Percentiles rank a stretch among this genome's conserved stretches.
Conservation (phyloP, 192 early-diverging fungal species). For the Podila epicladia region DNA sequence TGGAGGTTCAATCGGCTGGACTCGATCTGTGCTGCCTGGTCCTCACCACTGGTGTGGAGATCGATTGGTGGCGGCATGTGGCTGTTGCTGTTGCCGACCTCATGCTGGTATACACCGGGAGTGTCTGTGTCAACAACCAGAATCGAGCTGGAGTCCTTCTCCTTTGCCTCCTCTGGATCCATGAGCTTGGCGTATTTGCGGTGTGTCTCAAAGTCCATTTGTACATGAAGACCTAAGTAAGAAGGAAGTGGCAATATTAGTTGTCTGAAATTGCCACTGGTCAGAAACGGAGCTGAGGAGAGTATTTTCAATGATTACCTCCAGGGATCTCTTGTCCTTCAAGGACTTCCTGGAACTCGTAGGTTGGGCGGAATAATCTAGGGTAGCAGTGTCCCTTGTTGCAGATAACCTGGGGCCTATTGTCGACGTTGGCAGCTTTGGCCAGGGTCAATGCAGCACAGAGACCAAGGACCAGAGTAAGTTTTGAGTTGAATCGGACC, state of each 20-base stretch:
- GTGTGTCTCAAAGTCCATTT: constrained; percentile 69
- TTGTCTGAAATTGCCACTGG: not conserved
- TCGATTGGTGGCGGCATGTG: constrained; percentile 26
- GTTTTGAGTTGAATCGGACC: constrained; percentile 34
- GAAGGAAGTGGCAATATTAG: not conserved
- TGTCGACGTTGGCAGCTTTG: constrained; percentile 20
- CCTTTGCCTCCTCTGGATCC: constrained; percentile 24
- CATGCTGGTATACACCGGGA: constrained; percentile 27
- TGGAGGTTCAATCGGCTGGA: constrained; percentile 32
- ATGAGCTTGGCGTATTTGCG: constrained; percentile 66
- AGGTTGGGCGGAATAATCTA: constrained; percentile 63
- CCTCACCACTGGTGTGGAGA: constrained; percentile 3
- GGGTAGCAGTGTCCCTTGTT: constrained; percentile 64
- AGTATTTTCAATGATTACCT: constrained; percentile 25
- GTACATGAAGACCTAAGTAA: constrained; percentile 65
- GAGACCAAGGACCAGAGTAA: constrained; percentile 41
- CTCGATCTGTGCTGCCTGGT: constrained; percentile 15
- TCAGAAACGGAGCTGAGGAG: not conserved
- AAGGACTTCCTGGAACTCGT: constrained; percentile 65
- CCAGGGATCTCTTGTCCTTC: constrained; percentile 70
- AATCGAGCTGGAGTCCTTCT: constrained; percentile 24
- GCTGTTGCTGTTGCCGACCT: constrained; percentile 1
- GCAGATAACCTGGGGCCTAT: constrained; percentile 34
- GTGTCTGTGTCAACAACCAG: constrained; percentile 49
- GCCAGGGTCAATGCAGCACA: constrained; percentile 37